Evolutionary conservation across 106 monocot species (phyloP), one percentile per base, ranked within the genome.

Genomic region (Alisma plantagoaquatica): DNA sequence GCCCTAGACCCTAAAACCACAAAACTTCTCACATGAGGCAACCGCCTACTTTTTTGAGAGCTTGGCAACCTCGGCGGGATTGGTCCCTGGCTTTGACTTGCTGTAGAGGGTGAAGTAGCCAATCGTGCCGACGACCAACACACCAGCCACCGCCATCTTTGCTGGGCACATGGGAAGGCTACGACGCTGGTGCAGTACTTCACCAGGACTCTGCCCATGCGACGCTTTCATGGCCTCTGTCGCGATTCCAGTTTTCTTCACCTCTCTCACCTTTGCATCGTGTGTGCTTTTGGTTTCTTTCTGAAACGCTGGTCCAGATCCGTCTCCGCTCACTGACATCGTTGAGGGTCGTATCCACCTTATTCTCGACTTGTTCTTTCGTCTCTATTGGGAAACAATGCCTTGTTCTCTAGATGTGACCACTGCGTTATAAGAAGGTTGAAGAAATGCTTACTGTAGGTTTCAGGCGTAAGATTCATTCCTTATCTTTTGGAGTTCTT

Each of bases 21-120:
- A n/a, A n/a, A n/a, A n/a, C n/a, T n/a, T n/a, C n/a, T n/a, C n/a
- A n/a, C n/a, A n/a, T n/a, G n/a, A n/a, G n/a, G n/a, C n/a, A n/a
- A n/a, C n/a, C n/a, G n/a, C n/a, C n/a, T n/a, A n/a, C n/a, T n/a
- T n/a, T n/a, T n/a, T n/a, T n/a, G n/a, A n/a, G n/a, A n/a, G n/a
- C 49, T 23, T 49, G 49, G 49, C 49, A 9, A 49, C 49, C 2
- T 49, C 49, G 8, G 9, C 23, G 23, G 48, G 57, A 0, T 27
- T 58, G 20, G 52, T 46, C 25, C 54, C 66, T 5, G 58, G 65
- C 54, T 73, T 66, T 21, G 66, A 47, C 60, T 66, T 73, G 35
- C 32, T 23, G 29, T 54, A 66, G 23, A 73, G 73, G 2, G 54
- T 29, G 20, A 73, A 41, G 51, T 66, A 73, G 4, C 54, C 66